These are phyloP conservation scores for Chlorella vulgaris DNA, from an alignment of 139 green algal genomes.

Conservation along the genomic window DNA sequence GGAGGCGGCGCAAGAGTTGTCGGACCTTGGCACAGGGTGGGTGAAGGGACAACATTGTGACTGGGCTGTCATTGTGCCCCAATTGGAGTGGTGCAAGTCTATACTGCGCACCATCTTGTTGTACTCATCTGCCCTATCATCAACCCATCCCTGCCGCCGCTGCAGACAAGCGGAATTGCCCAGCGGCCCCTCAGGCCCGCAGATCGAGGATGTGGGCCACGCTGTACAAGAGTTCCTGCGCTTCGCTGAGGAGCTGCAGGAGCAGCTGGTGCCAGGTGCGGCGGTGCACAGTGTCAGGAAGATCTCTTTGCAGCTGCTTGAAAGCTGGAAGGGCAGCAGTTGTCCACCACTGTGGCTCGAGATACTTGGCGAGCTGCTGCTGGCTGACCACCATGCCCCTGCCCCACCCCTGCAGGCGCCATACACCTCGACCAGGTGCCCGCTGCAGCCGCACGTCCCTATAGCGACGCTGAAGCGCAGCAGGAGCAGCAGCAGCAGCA, in stretches of 20 bases:
- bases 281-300: not conserved
- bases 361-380: too few species aligned
- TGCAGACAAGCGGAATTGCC: not conserved
- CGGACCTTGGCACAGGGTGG: conserved; percentile 1
- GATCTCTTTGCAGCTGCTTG: not conserved
- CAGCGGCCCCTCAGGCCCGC: not conserved
- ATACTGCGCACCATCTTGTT: too few species aligned
- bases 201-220: conserved; percentile 33
- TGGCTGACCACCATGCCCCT: not conserved
- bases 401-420: conserved; percentile 17
- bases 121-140: too few species aligned
- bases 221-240: conserved; percentile 34
- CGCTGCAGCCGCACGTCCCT: not conserved
- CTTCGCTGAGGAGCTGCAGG: conserved; percentile 43
- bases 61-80: too few species aligned
- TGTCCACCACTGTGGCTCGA: not conserved
- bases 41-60: not conserved
- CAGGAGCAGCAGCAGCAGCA: conserved; percentile 5
- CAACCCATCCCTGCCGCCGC: too few species aligned
- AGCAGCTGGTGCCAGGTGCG: conserved; percentile 30
- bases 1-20: not conserved
- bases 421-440: conserved; percentile 17
- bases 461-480: not conserved
- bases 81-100: too few species aligned
- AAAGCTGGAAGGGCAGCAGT: too few species aligned